Conservation (phyloP, 345 rosid genomes). For the Passiflora organensis region DNA sequence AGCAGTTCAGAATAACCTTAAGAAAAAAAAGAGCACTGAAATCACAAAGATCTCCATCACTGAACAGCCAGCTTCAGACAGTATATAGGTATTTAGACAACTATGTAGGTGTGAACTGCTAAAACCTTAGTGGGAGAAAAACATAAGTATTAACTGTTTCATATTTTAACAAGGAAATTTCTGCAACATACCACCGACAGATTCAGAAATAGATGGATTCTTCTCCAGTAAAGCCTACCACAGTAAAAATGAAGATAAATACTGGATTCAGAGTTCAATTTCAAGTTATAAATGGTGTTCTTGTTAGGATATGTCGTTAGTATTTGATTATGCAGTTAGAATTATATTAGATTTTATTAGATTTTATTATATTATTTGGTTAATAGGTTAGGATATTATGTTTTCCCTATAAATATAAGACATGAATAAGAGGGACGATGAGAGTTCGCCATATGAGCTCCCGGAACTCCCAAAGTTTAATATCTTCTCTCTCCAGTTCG, state of each 20-base stretch:
- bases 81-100: neutral
- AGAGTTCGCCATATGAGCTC: too few relatives aligned
- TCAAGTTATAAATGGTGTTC: neutral
- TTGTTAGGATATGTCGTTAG: too few relatives aligned
- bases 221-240: slow-evolving; percentile 71
- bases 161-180: slow-evolving; percentile 1
- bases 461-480: too few relatives aligned
- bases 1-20: slow-evolving; percentile 16
- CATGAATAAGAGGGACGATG: too few relatives aligned
- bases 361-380: too few relatives aligned
- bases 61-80: neutral
- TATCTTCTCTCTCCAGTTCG: too few relatives aligned
- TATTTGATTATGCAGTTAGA: too few relatives aligned
- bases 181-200: slow-evolving; percentile 49
- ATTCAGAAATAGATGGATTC: slow-evolving; percentile 60
- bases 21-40: neutral
- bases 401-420: too few relatives aligned
- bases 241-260: neutral
- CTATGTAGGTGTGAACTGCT: neutral
- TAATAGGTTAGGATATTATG: too few relatives aligned
- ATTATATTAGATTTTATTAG: too few relatives aligned
- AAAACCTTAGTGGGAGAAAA: neutral
- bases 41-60: neutral
- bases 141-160: neutral
- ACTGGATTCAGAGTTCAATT: neutral